phyloP scores from a whole-genome alignment of 2,329 filamentous ascomycete genomes.

The Epichloe baconii region DNA sequence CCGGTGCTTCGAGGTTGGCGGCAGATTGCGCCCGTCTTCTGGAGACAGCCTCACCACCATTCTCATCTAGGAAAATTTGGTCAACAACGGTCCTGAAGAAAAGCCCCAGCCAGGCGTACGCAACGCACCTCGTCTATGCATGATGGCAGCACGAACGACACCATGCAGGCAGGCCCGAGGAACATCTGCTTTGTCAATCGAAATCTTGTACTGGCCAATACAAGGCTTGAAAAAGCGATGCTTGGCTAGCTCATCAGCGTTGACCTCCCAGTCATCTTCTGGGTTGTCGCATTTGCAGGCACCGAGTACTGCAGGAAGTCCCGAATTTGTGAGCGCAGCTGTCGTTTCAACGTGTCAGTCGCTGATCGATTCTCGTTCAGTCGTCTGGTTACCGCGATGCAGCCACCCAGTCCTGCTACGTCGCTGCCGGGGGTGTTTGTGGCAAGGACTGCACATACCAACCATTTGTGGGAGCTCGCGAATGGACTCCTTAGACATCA shows the following conservation, averaged over 20 bases:
- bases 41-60: constrained; percentile 27
- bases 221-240: constrained; percentile 55
- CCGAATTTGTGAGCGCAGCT: constrained; percentile 63
- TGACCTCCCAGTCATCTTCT: constrained; percentile 55
- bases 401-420: not conserved
- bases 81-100: constrained; percentile 1
- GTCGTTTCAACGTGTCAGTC: constrained; percentile 8
- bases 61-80: constrained; percentile 20
- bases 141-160: constrained; percentile 59
- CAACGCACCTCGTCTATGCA: constrained; percentile 51
- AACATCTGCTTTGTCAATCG: constrained; percentile 54
- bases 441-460: constrained; percentile 35
- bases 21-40: constrained; percentile 48
- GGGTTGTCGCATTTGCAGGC: constrained; percentile 83
- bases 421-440: not conserved
- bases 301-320: constrained; percentile 66
- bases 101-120: not conserved
- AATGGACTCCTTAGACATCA: constrained; percentile 64
- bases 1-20: constrained; percentile 45
- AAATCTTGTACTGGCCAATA: constrained; percentile 62
- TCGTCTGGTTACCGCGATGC: not conserved
- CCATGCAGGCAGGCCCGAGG: constrained; percentile 64
- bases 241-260: constrained; percentile 48
- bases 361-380: not conserved
- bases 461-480: constrained; percentile 61